Evolutionary conservation across 208 protist genomes (phyloP).

Genomic region (Leishmania martiniquensis): DNA sequence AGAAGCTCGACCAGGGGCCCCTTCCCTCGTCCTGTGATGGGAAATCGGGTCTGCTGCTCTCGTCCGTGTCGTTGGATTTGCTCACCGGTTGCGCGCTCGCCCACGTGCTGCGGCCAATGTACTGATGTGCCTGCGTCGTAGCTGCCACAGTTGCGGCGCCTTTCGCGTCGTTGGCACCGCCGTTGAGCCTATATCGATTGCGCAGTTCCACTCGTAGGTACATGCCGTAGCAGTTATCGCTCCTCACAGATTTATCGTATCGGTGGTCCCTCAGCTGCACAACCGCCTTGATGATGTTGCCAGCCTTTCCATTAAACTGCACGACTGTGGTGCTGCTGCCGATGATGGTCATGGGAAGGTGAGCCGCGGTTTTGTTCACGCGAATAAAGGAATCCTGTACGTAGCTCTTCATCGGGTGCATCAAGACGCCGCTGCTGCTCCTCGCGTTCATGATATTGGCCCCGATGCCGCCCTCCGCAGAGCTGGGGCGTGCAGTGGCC

Average conservation of each 20-base stretch:
- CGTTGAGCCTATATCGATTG: not conserved
- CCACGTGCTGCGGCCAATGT: conserved; percentile 13
- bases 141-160: not conserved
- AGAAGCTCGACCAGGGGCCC: conserved; percentile 37
- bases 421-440: not conserved
- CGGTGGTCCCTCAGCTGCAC: conserved; percentile 50
- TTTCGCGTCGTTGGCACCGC: not conserved
- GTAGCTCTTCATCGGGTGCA: not conserved
- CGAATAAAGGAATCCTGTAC: conserved; percentile 8
- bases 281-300: conserved; percentile 43
- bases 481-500: not conserved
- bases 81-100: not conserved
- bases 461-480: not conserved
- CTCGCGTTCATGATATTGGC: not conserved
- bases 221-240: conserved; percentile 47
- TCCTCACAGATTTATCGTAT: conserved; percentile 40
- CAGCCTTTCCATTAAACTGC: conserved; percentile 32
- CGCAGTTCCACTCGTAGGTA: conserved; percentile 50
- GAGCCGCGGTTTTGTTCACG: conserved; percentile 1
- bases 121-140: not conserved
- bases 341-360: conserved; percentile 25
- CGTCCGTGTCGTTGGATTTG: not conserved
- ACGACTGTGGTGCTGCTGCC: conserved; percentile 37
- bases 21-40: not conserved
- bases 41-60: conserved; percentile 1